Percentiles rank a stretch among this genome's conserved stretches.
Conservation (phyloP, 495 filamentous ascomycete species). For the Wilcoxina mikolae region DNA sequence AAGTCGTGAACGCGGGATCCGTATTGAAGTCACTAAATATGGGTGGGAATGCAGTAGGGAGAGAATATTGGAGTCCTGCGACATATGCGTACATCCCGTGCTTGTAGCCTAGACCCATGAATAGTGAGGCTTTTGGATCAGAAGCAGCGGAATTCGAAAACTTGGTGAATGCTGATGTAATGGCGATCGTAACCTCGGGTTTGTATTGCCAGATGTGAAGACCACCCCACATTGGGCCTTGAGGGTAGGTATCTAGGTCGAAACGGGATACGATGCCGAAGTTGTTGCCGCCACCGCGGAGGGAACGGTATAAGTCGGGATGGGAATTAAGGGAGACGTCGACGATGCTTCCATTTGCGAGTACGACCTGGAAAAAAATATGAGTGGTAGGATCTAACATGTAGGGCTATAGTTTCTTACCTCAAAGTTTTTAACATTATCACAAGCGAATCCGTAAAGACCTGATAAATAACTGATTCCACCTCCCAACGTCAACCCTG, state of each 20-base stretch:
- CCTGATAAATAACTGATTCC: conserved; percentile 36
- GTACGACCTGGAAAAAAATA: conserved; percentile 32
- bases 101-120: too few species aligned
- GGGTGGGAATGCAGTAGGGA: too few species aligned
- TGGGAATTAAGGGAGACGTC: conserved; percentile 32
- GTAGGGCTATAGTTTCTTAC: too few species aligned
- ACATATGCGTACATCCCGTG: too few species aligned
- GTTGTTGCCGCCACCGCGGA: conserved; percentile 41
- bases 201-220: too few species aligned
- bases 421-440: conserved; percentile 30
- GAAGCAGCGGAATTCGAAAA: too few species aligned
- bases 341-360: conserved; percentile 37
- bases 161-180: too few species aligned
- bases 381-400: not conserved
- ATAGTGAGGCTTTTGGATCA: too few species aligned
- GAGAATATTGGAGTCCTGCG: too few species aligned
- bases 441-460: conserved; percentile 36
- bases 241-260: conserved; percentile 10
- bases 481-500: not conserved
- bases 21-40: too few species aligned
- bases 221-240: not conserved
- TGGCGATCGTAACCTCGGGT: too few species aligned
- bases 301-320: conserved; percentile 41
- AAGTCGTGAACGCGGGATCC: too few species aligned
- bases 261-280: conserved; percentile 32